Evolutionary conservation across 2,329 filamentous ascomycete species (phyloP).

Genomic region (Colletotrichum destructivum): DNA sequence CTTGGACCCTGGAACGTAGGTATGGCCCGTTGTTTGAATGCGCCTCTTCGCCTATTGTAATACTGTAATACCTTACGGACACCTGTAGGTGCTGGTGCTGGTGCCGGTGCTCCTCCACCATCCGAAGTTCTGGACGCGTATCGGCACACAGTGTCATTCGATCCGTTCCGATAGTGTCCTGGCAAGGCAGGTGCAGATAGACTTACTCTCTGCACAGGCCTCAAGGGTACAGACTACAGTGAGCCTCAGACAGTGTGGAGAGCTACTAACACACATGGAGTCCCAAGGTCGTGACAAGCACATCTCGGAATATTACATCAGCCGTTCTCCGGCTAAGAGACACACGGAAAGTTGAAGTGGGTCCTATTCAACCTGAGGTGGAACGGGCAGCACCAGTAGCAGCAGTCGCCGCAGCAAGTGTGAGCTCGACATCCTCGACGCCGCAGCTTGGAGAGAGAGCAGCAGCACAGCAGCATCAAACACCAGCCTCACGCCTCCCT

Average conservation of each 20-base stretch:
- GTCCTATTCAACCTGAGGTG: not conserved
- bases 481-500: slow-evolving; percentile 34
- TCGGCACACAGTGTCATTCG: slow-evolving; percentile 28
- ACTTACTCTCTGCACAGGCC: too few relatives aligned
- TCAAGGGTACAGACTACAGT: not conserved
- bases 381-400: slow-evolving; percentile 10
- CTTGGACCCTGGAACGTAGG: slow-evolving; percentile 5
- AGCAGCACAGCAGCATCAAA: slow-evolving; percentile 19
- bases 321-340: not conserved
- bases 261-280: not conserved
- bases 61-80: too few relatives aligned
- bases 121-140: slow-evolving; percentile 25
- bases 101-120: slow-evolving; percentile 6
- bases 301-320: not conserved
- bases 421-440: slow-evolving; percentile 33
- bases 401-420: not conserved
- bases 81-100: not conserved
- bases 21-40: not conserved
- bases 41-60: not conserved
- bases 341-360: not conserved
- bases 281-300: not conserved
- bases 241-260: not conserved
- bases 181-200: too few relatives aligned
- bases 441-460: slow-evolving; percentile 36
- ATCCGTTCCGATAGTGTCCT: not conserved